Evolutionary conservation across 768 basidiomycete species (phyloP).

Genomic region (Panaeolus papilionaceus): DNA sequence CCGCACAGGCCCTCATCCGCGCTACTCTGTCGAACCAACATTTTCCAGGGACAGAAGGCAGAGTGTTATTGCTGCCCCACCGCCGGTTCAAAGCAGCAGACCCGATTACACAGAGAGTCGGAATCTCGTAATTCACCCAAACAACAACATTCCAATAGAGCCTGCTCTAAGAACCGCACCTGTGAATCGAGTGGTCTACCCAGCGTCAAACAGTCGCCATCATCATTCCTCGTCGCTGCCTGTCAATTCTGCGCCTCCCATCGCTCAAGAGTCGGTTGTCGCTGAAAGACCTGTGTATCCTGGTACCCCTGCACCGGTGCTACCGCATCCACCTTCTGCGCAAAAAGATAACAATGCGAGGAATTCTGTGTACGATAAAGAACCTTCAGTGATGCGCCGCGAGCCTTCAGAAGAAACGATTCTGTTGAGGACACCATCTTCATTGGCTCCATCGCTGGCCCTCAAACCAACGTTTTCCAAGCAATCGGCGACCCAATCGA

Average conservation of each 20-base stretch:
- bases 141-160: neutral
- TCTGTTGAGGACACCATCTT: constrained; percentile 65
- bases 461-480: constrained; percentile 48
- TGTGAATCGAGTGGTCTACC: neutral
- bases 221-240: constrained; percentile 45
- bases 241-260: constrained; percentile 20
- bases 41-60: neutral
- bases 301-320: neutral
- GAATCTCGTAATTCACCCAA: neutral
- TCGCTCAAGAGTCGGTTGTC: neutral
- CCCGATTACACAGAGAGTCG: neutral
- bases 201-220: constrained; percentile 29
- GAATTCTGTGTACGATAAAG: constrained; percentile 21
- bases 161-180: neutral
- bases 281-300: neutral
- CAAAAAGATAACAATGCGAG: neutral
- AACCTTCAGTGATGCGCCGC: constrained; percentile 33
- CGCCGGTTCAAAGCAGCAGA: neutral
- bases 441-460: constrained; percentile 58
- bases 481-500: constrained; percentile 45
- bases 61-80: neutral
- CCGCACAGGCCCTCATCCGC: neutral
- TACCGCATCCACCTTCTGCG: neutral
- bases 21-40: neutral
- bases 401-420: constrained; percentile 55